These are phyloP conservation scores for Rhodotorula sp. DNA, from an alignment of 1,284 basidiomycete genomes.

Conservation along the genomic window DNA sequence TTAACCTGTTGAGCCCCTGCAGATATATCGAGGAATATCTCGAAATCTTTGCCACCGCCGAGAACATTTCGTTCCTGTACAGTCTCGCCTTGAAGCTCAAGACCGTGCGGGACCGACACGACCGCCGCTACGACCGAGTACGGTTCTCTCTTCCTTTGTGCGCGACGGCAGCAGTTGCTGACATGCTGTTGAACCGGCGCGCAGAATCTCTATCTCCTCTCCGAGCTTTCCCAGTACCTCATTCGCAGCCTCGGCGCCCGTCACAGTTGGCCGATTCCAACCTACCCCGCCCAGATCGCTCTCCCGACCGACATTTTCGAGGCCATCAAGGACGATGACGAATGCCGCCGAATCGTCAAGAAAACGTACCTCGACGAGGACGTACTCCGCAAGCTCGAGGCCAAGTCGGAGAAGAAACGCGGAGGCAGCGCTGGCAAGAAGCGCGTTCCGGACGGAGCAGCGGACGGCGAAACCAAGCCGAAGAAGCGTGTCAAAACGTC, in stretches of 20 bases:
- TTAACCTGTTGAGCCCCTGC: neutral
- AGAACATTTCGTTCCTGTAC: slow-evolving; percentile 80
- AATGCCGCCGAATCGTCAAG: slow-evolving; percentile 10
- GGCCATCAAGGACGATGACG: slow-evolving; percentile 44
- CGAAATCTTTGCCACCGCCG: slow-evolving; percentile 65
- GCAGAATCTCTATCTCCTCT: slow-evolving; percentile 83
- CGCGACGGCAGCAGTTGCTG: neutral
- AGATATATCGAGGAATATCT: slow-evolving; percentile 90
- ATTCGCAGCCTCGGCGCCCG: slow-evolving; percentile 67
- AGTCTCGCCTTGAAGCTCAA: slow-evolving; percentile 80
- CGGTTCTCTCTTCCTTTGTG: slow-evolving; percentile 29
- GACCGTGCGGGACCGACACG: slow-evolving; percentile 74
- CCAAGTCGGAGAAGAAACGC: slow-evolving; percentile 33
- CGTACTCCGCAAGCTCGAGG: slow-evolving; percentile 57
- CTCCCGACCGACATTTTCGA: slow-evolving; percentile 78
- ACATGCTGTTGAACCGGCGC: neutral
- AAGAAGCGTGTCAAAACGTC: neutral
- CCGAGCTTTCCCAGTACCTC: slow-evolving; percentile 83
- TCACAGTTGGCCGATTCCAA: slow-evolving; percentile 69
- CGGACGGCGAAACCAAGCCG: neutral
- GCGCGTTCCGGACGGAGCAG: slow-evolving; percentile 3
- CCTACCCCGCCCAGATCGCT: slow-evolving; percentile 74
- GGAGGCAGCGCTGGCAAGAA: slow-evolving; percentile 8
- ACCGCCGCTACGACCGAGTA: slow-evolving; percentile 66
- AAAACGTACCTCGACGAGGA: slow-evolving; percentile 62